A percentile compares a stretch with the other conserved stretches of the same genome.
phyloP scores from a whole-genome alignment of 73 alveolate genomes.

The Tetrahymena elliotti region DNA sequence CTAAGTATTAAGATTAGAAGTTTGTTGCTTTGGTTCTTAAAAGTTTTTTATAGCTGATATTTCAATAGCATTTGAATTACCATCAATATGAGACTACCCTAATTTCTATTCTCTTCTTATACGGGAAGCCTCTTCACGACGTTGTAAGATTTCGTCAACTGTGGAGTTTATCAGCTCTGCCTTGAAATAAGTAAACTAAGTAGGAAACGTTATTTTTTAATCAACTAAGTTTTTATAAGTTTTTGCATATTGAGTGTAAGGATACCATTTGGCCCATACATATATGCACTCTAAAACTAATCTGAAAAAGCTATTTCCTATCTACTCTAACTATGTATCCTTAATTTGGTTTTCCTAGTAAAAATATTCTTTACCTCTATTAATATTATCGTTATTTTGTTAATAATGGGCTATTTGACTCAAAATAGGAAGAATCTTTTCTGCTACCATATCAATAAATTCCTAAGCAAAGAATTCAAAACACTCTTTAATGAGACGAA shows the following conservation, averaged over 20 bases:
- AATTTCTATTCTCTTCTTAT: not conserved
- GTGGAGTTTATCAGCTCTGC: not conserved
- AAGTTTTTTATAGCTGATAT: not conserved
- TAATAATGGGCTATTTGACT: not conserved
- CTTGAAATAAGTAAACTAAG: not conserved
- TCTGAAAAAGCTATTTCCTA: constrained; percentile 19
- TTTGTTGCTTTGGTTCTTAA: not conserved
- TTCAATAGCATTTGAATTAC: not conserved
- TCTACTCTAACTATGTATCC: not conserved
- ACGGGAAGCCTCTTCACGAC: not conserved
- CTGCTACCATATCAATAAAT: not conserved
- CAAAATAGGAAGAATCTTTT: not conserved
- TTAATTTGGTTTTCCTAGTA: not conserved
- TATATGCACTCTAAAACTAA: constrained; percentile 33
- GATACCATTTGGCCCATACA: constrained; percentile 44
- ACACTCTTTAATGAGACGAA: not conserved
- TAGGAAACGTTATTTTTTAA: not conserved
- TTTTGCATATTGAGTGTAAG: not conserved
- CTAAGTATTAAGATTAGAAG: not conserved
- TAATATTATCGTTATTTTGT: not conserved
- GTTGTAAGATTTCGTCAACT: not conserved
- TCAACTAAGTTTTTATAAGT: not conserved
- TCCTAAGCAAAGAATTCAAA: not conserved
- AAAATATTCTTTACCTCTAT: not conserved
- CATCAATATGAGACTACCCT: not conserved